Conservation (phyloP, 768 basidiomycete species). For the Hygrophoropsis aurantiaca region DNA sequence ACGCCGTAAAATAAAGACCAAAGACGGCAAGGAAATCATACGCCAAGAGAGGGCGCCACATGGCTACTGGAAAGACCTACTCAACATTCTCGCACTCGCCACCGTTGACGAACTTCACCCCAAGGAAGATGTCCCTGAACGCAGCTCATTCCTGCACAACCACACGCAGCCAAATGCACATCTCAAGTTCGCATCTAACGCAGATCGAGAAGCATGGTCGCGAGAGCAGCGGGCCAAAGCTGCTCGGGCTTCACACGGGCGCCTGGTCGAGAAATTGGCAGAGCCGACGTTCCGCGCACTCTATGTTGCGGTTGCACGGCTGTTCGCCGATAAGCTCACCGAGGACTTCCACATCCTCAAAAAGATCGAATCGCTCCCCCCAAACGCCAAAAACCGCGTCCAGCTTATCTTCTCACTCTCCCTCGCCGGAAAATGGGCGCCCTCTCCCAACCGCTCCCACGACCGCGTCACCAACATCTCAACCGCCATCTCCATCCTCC, state of each 20-base stretch:
- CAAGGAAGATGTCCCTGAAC: neutral
- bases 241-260: constrained; percentile 29
- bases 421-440: constrained; percentile 72
- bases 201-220: constrained; percentile 23
- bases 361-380: constrained; percentile 34
- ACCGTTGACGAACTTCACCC: constrained; percentile 47
- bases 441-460: constrained; percentile 55
- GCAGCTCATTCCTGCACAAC: constrained; percentile 26
- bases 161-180: constrained; percentile 17
- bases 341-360: constrained; percentile 44
- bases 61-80: constrained; percentile 76
- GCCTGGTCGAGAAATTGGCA: constrained; percentile 39
- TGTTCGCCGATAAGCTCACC: constrained; percentile 54
- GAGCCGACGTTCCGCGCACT: constrained; percentile 59
- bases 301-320: constrained; percentile 61
- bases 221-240: constrained; percentile 16
- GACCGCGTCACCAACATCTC: constrained; percentile 65
- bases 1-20: constrained; percentile 20
- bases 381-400: constrained; percentile 15
- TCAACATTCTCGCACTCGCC: constrained; percentile 66
- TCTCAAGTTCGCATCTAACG: constrained; percentile 22
- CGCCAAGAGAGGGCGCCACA: constrained; percentile 34
- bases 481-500: constrained; percentile 57
- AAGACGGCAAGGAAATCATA: constrained; percentile 12
- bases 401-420: constrained; percentile 34